These are phyloP conservation scores for Rauvolfia tetraphylla DNA, from an alignment of 257 asterid species.

Conservation along the genomic window DNA sequence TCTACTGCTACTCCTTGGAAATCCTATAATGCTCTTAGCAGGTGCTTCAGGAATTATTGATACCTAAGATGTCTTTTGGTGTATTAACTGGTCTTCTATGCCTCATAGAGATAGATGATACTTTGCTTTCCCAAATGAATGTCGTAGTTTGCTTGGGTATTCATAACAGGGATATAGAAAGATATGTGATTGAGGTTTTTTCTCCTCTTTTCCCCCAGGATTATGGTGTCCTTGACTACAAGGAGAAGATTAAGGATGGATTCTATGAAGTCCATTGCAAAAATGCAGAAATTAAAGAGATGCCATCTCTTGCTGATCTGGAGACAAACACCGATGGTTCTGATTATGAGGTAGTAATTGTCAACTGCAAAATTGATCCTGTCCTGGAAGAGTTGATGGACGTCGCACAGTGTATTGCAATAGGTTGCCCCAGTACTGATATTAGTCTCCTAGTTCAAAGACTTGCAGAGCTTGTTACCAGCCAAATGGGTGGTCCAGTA, in stretches of 20 bases:
- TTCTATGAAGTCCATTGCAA: constrained; percentile 83
- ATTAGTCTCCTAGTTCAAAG: constrained; percentile 63
- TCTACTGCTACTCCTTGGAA: not conserved
- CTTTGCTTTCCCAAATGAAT: not conserved
- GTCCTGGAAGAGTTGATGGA: constrained; percentile 88
- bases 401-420: constrained; percentile 70
- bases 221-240: constrained; percentile 82
- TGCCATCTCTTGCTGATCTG: constrained; percentile 92
- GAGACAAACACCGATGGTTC: constrained; percentile 65
- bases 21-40: not conserved
- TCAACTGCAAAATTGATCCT: constrained; percentile 76
- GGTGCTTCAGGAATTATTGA: not conserved
- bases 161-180: not conserved
- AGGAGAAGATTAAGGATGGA: constrained; percentile 90
- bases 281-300: constrained; percentile 62
- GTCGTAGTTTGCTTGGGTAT: not conserved
- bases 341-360: constrained; percentile 74
- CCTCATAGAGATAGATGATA: not conserved
- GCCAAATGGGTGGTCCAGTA: constrained; percentile 91
- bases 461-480: constrained; percentile 91
- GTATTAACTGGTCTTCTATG: not conserved
- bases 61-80: not conserved
- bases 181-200: not conserved
- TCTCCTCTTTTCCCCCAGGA: constrained; percentile 40
- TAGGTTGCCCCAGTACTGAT: constrained; percentile 68